Evolutionary conservation across 805 yeast genomes (phyloP).

Genomic region (Tetrapisispora pingtungensis): DNA sequence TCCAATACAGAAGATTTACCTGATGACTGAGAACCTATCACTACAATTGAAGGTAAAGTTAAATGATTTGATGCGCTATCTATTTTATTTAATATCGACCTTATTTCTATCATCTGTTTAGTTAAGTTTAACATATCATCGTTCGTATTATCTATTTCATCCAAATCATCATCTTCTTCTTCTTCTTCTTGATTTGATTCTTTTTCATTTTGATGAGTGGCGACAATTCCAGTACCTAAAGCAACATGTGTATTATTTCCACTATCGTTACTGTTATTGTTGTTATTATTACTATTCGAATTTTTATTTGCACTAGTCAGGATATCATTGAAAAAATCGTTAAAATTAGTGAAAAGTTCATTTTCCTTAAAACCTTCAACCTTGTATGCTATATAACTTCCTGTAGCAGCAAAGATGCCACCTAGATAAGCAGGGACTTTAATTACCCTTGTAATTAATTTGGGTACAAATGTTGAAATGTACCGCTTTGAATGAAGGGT

Average conservation of each 20-base stretch:
- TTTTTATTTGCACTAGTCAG: conserved; percentile 23
- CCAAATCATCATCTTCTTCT: conserved; percentile 43
- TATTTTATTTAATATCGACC: conserved; percentile 65
- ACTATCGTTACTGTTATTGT: conserved; percentile 49
- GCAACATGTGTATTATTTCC: conserved; percentile 19
- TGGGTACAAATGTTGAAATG: conserved; percentile 35
- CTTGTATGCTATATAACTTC: conserved; percentile 84
- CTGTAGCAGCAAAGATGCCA: conserved; percentile 89
- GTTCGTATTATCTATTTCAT: conserved; percentile 47
- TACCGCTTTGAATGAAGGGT: conserved; percentile 9
- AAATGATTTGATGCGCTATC: conserved; percentile 61
- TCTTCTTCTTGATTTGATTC: conserved; percentile 11
- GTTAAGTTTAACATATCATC: conserved; percentile 84
- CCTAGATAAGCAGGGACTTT: conserved; percentile 77
- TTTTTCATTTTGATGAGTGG: conserved; percentile 33
- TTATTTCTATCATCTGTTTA: conserved; percentile 92
- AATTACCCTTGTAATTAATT: conserved; percentile 43
- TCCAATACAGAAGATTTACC: conserved; percentile 96
- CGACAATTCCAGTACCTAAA: conserved; percentile 23
- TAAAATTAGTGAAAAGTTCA: conserved; percentile 54
- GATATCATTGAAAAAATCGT: conserved; percentile 47
- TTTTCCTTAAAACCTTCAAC: conserved; percentile 54
- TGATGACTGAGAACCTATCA: conserved; percentile 92
- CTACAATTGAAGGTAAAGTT: conserved; percentile 89
- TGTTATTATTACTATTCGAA: conserved; percentile 39